These are phyloP conservation scores for Solanum arcanum DNA, from an alignment of 257 asterid species.

Conservation along the genomic window DNA sequence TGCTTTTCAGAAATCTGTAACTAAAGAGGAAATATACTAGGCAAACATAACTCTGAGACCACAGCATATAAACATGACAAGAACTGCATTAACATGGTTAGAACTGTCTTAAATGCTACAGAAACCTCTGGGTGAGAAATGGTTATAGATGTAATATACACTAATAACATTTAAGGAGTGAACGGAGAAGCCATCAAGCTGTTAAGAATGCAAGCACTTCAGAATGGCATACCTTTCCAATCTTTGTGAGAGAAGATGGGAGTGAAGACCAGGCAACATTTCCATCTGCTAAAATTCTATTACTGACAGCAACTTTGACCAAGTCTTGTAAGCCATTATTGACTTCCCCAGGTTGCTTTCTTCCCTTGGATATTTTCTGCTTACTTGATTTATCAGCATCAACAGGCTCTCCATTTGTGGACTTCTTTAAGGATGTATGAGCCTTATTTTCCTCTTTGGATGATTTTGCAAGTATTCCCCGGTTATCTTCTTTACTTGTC, in stretches of 20 bases:
- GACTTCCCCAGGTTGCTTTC: slow-evolving; percentile 46
- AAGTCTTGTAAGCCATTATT: slow-evolving; percentile 54
- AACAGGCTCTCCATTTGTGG: slow-evolving; percentile 32
- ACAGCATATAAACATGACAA: neutral
- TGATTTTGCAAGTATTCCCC: slow-evolving; percentile 33
- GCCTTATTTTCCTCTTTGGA: slow-evolving; percentile 43
- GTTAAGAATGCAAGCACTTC: neutral
- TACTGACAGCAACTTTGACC: slow-evolving; percentile 62
- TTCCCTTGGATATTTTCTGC: slow-evolving; percentile 36
- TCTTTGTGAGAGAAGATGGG: slow-evolving; percentile 77
- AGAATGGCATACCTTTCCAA: slow-evolving; percentile 58
- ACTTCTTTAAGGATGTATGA: slow-evolving; percentile 33
- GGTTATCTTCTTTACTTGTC: slow-evolving; percentile 51
- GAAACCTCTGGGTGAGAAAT: neutral
- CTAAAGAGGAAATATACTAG: neutral
- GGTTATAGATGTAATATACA: neutral
- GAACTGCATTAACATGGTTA: neutral
- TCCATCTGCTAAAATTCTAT: slow-evolving; percentile 54
- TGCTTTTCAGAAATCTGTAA: neutral
- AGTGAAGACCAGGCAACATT: slow-evolving; percentile 71
- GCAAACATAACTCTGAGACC: neutral
- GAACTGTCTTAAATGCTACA: neutral
- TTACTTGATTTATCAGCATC: slow-evolving; percentile 36
- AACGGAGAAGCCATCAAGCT: neutral
- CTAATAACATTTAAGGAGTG: neutral